Evolutionary conservation across 2,329 filamentous ascomycete genomes (phyloP), one percentile per base, ranked within the genome.

Genomic region (Allantophomopsis lycopodina): DNA sequence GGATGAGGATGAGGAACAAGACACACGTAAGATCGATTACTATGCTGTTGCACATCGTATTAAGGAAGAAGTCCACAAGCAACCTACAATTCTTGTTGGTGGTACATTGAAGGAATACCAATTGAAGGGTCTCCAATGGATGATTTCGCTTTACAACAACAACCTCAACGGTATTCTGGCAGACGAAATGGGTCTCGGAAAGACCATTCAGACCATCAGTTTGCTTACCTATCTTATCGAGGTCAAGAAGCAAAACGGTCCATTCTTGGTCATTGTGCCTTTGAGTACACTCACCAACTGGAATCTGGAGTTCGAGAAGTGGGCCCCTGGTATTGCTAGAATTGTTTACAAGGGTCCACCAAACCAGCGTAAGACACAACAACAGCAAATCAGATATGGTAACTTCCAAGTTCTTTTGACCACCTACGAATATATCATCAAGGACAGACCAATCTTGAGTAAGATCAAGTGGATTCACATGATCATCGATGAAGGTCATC

Each of bases 381-480:
- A 95, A 57, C 82, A 94, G 48, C 85, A 87, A 60, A 94, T 98
- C 50, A 86, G 91, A 38, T 89, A 86, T 61, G 88, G 89, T 36
- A 78, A 84, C 41, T 98, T 98, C 72, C 91, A 98, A 60, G 91
- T 98, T 37, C 67, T 98, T 10, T 72, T 98, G 42, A 98, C 91
- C 2, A 98, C 91, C 0, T 98, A 98, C 64, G 91, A 98, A 60
- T 98, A 96, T 64, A 93, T 98, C 63, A 98, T 98, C 73, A 98
- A 96, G 65, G 91, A 98, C 55, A 79, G 91, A 30, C 89, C 89
- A 0, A 71, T 98, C 49, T 66, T 98, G 11, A 93, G 85, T 68
- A 96, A 96, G 69, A 89, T 98, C 64, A 96, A 96, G 64, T 98
- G 91, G 91, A 82, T 95, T 53, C 91, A 98, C 65, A 96, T 98